Base-by-base conservation (phyloP, 2,329 filamentous ascomycete genomes). In the Pseudocercospora fuligena region DNA sequence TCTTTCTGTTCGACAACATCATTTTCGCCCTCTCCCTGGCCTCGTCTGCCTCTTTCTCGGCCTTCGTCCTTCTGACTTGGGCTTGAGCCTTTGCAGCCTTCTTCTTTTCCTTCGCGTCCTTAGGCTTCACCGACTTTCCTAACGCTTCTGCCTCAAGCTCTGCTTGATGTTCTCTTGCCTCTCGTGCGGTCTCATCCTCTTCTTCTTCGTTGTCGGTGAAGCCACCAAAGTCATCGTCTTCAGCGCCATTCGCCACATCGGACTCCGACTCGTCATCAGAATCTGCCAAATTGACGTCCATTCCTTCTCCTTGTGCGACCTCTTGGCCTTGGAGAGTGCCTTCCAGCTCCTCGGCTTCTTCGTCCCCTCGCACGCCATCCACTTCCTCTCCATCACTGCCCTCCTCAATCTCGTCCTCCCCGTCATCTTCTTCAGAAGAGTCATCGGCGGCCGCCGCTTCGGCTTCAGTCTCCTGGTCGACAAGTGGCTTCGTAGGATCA, bases 1-100 rank as follows among this genome's bases (percentile, higher is more conserved):
- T 87, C 89, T 98, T 99, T 88, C 96, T 95, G 81, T 96, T 92
- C 80, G 91, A 92, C 85, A 98, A 90, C 95, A 99, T 99, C 83
- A 96, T 95, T 88, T 97, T 97, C 79, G 92, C 90, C 69, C 94
- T 87, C 80, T 97, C 93, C 66, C 96, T 81, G 75, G 98, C 94
- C 80, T 98, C 95, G 3, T 91, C 89, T 77, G 95, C 92, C 75
- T 86, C 82, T 74, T 81, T 78, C 74, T 88, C 86, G 78, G 85
- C 86, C 67, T 88, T 87, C 40, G 88, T 87, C 66, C 82, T 80
- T 81, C 92, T 90, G 83, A 90, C 90, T 77, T 92, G 91, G 4
- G 66, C 72, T 85, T 87, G 91, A 72, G 90, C 88, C 80, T 90
- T 90, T 36, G 85, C 88, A 66, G 82, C 83, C 79, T 86, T 89